phyloP scores from a whole-genome alignment of 2,329 filamentous ascomycete species.

The Dactylonectria macrodidyma region DNA sequence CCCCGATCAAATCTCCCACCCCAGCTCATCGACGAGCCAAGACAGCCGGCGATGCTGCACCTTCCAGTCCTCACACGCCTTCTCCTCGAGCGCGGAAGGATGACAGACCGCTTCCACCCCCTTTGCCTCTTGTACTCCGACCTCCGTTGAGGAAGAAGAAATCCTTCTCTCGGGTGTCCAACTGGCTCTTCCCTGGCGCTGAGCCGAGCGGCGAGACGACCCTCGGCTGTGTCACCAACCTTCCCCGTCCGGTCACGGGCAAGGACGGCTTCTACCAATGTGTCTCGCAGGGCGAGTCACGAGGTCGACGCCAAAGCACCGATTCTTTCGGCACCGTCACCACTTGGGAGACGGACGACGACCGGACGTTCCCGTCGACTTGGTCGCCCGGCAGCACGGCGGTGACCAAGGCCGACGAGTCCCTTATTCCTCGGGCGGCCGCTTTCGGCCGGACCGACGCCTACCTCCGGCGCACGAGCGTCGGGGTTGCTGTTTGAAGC shows the following conservation, averaged over 20 bases:
- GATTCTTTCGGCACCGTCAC: constrained; percentile 64
- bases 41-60: constrained; percentile 47
- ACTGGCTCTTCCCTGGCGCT: constrained; percentile 68
- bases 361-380: constrained; percentile 63
- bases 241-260: constrained; percentile 65
- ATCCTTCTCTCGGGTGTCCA: constrained; percentile 74
- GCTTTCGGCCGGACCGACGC: constrained; percentile 49
- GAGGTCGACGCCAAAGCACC: constrained; percentile 56
- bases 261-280: constrained; percentile 73
- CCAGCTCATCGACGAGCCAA: constrained; percentile 47
- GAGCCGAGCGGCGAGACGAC: constrained; percentile 57
- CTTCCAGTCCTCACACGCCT: constrained; percentile 47
- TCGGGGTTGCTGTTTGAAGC: constrained; percentile 50
- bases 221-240: constrained; percentile 69
- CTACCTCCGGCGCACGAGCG: constrained; percentile 38
- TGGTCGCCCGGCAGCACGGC: constrained; percentile 65
- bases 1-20: constrained; percentile 53
- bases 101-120: constrained; percentile 64
- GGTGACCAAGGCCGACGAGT: constrained; percentile 54
- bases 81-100: constrained; percentile 47
- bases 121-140: constrained; percentile 71
- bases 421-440: constrained; percentile 54
- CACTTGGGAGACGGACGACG: constrained; percentile 65
- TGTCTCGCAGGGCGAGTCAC: constrained; percentile 55
- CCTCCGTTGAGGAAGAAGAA: constrained; percentile 77